phyloP scores from a whole-genome alignment of 2,329 filamentous ascomycete species.

The Coleophoma eucalyptorum region DNA sequence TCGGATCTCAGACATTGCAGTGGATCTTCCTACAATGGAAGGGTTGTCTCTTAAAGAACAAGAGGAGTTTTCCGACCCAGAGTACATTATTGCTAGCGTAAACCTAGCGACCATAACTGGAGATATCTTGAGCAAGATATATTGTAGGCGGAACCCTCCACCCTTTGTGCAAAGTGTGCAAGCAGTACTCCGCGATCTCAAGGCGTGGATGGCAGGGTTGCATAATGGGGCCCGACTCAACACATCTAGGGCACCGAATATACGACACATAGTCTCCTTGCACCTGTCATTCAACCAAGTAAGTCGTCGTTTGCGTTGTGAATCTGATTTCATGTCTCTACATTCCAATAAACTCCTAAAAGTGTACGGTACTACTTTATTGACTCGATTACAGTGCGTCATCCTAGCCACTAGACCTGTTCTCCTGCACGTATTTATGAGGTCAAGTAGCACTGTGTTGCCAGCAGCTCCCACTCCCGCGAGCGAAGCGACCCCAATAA shows the following conservation, averaged over 20 bases:
- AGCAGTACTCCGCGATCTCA: conserved; percentile 28
- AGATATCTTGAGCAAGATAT: conserved; percentile 20
- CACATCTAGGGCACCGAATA: conserved; percentile 28
- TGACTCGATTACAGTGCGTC: conserved; percentile 25
- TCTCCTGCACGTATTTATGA: conserved; percentile 33
- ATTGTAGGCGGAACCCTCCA: conserved; percentile 24
- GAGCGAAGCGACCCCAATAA: conserved; percentile 7
- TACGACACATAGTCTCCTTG: conserved; percentile 30
- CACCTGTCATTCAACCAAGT: conserved; percentile 31
- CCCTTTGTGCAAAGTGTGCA: conserved; percentile 34
- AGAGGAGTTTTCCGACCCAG: conserved; percentile 30
- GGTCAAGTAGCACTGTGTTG: conserved; percentile 25
- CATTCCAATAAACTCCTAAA: no score
- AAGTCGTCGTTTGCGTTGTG: conserved; percentile 4
- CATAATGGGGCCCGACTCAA: conserved; percentile 28
- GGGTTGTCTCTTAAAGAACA: conserved; percentile 18
- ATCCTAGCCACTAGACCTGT: conserved; percentile 35
- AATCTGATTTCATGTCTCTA: no score
- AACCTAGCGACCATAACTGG: conserved; percentile 31
- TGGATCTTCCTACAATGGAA: conserved; percentile 34
- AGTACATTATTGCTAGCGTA: conserved; percentile 33
- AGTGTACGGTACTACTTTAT: no score
- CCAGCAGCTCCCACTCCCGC: conserved; percentile 1
- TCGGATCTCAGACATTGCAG: conserved; percentile 35
- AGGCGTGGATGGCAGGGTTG: conserved; percentile 31